Base-by-base conservation (phyloP, 2,329 filamentous ascomycete genomes). In the Dothistroma pini region DNA sequence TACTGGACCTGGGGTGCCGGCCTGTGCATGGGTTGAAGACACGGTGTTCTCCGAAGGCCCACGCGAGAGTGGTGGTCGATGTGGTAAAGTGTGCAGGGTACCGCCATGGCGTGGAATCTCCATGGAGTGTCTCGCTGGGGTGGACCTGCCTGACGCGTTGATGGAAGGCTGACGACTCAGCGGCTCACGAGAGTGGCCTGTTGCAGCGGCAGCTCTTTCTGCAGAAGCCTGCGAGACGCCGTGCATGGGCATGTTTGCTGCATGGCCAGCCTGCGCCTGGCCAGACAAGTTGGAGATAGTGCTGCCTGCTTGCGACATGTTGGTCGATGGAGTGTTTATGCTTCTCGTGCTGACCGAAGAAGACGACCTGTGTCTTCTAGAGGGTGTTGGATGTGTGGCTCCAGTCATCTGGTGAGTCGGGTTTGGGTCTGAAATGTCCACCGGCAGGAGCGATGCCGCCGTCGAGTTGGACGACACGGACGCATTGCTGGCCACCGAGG, bases 401-500 rank as follows among this genome's bases (percentile, higher is more conserved):
- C 79, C 79, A 22, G 77, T 75, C 57, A 81, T 71, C 58, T 77
- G 72, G 65, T 79, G 75, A n/a, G 75, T 68, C 2, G 75, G 70
- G 66, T 83, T 75, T 1, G 77, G 71, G 54, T 85, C 83, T 50
- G 80, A 78, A 38, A 75, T 74, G 61, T 80, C 77, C 59, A 76
- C 64, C 11, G 71, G 72, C 34, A 78, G 70, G 16, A 77, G 71
- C 19, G 74, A 74, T 60, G 81, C 72, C 16, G 76, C 77, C 57
- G 78, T 79, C 2, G 83, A 84, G 41, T 81, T 80, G 10, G 83
- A 83, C n/a, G 83, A 84, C 10, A 82, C 29, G 70, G 49, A 72
- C 75, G 77, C 70, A 8, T 83, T 87, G 9, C 84, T 86, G 54
- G 84, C 84, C 31, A 86, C 84, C 1, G 84, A 86, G 6, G 84